Evolutionary conservation across 1,284 basidiomycete species (phyloP).

Genomic region (Leucoagaricus sp.): DNA sequence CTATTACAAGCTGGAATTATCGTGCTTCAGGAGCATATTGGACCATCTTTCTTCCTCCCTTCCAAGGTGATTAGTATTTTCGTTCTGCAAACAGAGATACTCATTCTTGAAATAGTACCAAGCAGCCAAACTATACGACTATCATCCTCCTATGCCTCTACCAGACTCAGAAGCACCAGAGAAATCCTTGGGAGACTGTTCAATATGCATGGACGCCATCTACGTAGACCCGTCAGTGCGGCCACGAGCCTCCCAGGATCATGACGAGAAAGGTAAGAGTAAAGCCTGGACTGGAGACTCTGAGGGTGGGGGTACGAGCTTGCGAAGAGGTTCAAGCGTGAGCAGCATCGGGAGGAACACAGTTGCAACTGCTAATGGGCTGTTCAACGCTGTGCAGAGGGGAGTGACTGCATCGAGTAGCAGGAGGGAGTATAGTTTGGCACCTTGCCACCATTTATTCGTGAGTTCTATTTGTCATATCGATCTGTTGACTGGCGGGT

Average conservation of each 20-base stretch:
- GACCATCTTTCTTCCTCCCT: slow-evolving; percentile 83
- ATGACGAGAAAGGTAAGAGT: slow-evolving; percentile 19
- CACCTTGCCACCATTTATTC: slow-evolving; percentile 89
- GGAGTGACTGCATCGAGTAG: slow-evolving; percentile 43
- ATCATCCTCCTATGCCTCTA: slow-evolving; percentile 76
- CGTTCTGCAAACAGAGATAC: not conserved
- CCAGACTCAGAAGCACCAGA: slow-evolving; percentile 75
- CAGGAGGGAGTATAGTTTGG: slow-evolving; percentile 76
- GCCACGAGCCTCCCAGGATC: slow-evolving; percentile 24
- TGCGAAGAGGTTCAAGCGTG: slow-evolving; percentile 23
- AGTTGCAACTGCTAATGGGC: slow-evolving; percentile 28
- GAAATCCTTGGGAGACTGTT: slow-evolving; percentile 78
- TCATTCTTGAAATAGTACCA: slow-evolving; percentile 48
- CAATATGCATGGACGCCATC: slow-evolving; percentile 91
- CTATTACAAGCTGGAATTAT: slow-evolving; percentile 66
- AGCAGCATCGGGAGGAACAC: slow-evolving; percentile 12
- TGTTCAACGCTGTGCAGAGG: slow-evolving; percentile 45
- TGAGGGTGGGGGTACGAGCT: slow-evolving; percentile 18
- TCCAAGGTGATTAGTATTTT: slow-evolving; percentile 44
- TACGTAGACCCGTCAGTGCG: slow-evolving; percentile 48
- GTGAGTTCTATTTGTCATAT: slow-evolving; percentile 44
- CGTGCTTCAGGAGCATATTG: slow-evolving; percentile 74
- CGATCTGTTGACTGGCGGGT: not conserved
- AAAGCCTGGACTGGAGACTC: slow-evolving; percentile 9
- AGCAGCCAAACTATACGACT: slow-evolving; percentile 72